Conservation (phyloP, 208 protist genomes). For the Crithidia sp. region DNA sequence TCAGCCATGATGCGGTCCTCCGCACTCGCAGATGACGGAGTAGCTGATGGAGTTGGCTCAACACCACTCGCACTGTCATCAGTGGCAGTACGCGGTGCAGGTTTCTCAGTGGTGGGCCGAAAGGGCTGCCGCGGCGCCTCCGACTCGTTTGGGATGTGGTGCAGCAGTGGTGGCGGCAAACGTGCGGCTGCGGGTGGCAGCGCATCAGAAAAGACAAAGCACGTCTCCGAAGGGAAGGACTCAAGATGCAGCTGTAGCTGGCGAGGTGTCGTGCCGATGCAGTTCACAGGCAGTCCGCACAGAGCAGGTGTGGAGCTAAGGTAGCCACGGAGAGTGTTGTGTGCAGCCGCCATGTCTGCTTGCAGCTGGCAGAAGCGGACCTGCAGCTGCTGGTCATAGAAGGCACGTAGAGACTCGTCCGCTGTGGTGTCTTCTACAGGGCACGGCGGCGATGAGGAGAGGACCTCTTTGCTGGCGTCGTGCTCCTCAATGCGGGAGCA, state of each 20-base stretch:
- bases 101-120: too few species aligned
- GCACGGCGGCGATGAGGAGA: too few species aligned
- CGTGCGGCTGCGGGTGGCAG: slow-evolving; percentile 6
- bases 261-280: slow-evolving; percentile 20
- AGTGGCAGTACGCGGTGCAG: too few species aligned
- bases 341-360: slow-evolving; percentile 6
- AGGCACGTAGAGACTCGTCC: slow-evolving; percentile 7
- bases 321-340: not conserved
- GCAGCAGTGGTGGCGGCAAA: slow-evolving; percentile 1
- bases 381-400: slow-evolving; percentile 31
- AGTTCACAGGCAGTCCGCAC: slow-evolving; percentile 21
- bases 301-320: slow-evolving; percentile 13
- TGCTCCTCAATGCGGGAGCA: not conserved
- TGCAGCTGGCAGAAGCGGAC: slow-evolving; percentile 12
- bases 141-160: not conserved
- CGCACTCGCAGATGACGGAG: not conserved
- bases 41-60: not conserved
- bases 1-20: slow-evolving; percentile 60
- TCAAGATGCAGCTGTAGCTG: not conserved
- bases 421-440: not conserved
- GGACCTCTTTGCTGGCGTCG: not conserved
- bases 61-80: not conserved
- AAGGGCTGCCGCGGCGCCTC: too few species aligned
- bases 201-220: slow-evolving; percentile 11
- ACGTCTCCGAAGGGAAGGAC: not conserved